Evolutionary conservation across 75 land plant species (phyloP), one percentile per base, ranked within the genome.

Genomic region (Selaginella tamariscina): DNA sequence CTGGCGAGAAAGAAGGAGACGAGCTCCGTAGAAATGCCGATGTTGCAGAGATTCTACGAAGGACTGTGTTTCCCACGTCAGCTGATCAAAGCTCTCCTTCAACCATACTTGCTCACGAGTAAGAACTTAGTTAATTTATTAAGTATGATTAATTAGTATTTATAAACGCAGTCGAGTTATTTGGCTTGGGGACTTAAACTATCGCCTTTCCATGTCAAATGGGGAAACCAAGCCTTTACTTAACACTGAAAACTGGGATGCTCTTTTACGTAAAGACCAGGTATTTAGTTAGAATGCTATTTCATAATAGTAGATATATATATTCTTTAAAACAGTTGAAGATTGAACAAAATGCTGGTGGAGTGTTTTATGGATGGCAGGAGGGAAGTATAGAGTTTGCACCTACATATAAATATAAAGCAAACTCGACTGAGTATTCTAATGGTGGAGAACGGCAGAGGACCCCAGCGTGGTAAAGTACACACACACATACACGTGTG

Each of bases 181-280:
- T 11, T 90, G 91, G 91, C 81, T 90, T 1, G 96, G 96, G 9
- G 96, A 90, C 72, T 56, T 90, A 54, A 90, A 90, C 64, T 90
- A 90, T 69, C 91, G 96, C 0, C 80, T 87, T 1, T 71, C 81
- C 11, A 33, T 74, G 5, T 66, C 70, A 2, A 32, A 74, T 24
- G 65, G 33, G 1, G 78, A 83, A 28, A 73, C 72, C 2, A 56
- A 74, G 56, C 74, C 77, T 63, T 67, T 79, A 23, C 55, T 87
- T 2, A 21, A 63, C 32, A 77, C 29, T 32, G 69, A 80, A 0
- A 82, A 90, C 44, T 90, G 91, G 96, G 63, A 85, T 55, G 59
- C 82, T 30, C 72, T 87, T 15, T 63, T 79, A 31, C 78, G 74
- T 64, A 87, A 71, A 44, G 96, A 90, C 76, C 88, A 90, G 82